These are phyloP conservation scores for Rasamsonia emersonii DNA, from an alignment of 2,329 filamentous ascomycete species.

Conservation along the genomic window DNA sequence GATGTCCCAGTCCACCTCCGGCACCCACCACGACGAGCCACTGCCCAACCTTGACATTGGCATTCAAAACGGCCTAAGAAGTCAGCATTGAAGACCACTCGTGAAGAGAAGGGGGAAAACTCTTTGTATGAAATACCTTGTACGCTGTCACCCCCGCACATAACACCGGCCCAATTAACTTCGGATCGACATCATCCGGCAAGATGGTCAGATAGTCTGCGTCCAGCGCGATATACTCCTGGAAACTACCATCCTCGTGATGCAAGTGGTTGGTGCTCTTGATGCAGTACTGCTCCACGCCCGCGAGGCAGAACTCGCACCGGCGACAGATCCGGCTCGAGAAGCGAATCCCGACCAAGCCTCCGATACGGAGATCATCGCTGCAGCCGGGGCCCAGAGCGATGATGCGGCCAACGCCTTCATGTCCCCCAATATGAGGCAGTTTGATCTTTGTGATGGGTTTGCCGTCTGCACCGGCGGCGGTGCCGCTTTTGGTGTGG, in stretches of 20 bases:
- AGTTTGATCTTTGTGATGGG: constrained; percentile 38
- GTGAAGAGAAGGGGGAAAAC: not conserved
- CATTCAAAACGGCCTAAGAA: constrained; percentile 33
- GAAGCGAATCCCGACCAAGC: constrained; percentile 37
- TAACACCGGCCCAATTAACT: constrained; percentile 33
- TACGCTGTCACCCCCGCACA: constrained; percentile 39
- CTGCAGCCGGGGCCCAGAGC: constrained; percentile 28
- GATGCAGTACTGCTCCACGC: constrained; percentile 33
- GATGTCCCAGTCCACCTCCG: constrained; percentile 38
- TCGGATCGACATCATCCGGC: constrained; percentile 35
- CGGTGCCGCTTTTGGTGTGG: constrained; percentile 33
- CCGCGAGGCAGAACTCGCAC: constrained; percentile 37
- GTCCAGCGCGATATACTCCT: constrained; percentile 38
- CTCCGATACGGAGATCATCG: constrained; percentile 28
- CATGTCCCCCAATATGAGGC: constrained; percentile 39
- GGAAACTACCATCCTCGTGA: constrained; percentile 40
- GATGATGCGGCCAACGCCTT: constrained; percentile 37
- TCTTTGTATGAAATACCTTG: constrained; percentile 20
- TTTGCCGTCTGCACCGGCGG: constrained; percentile 28
- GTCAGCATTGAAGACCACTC: not conserved
- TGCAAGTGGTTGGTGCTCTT: constrained; percentile 38
- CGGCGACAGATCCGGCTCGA: constrained; percentile 34
- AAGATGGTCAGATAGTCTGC: constrained; percentile 36
- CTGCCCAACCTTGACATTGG: constrained; percentile 30
- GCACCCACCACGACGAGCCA: constrained; percentile 40